phyloP scores from a whole-genome alignment of 2,329 filamentous ascomycete genomes.

The Nothophaeocryptopus gaeumannii region DNA sequence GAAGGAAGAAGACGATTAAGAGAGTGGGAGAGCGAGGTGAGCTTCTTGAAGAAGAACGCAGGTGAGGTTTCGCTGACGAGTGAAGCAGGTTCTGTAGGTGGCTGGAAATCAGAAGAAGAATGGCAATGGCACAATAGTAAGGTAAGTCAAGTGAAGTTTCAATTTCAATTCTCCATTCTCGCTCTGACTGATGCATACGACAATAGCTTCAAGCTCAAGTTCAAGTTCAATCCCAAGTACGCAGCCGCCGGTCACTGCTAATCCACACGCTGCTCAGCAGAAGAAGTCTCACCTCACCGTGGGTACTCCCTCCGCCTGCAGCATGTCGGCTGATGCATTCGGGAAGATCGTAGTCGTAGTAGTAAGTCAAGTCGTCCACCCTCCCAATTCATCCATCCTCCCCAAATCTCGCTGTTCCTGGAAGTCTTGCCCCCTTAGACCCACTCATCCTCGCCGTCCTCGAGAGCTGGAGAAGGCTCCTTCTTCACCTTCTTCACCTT shows the following conservation, averaged over 20 bases:
- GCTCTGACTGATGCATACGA: too few relatives aligned
- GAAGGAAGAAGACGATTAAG: background rate
- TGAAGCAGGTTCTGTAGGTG: too few relatives aligned
- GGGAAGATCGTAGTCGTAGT: background rate
- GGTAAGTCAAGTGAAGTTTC: background rate
- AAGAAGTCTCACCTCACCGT: background rate
- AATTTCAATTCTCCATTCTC: too few relatives aligned
- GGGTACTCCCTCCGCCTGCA: background rate
- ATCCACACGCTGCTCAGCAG: background rate
- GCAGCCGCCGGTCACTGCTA: too few relatives aligned
- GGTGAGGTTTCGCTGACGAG: too few relatives aligned
- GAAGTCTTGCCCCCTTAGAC: background rate
- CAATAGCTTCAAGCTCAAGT: too few relatives aligned
- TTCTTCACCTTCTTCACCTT: slow-evolving; percentile 3
- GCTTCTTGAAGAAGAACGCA: background rate
- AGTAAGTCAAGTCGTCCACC: background rate
- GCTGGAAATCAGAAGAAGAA: background rate
- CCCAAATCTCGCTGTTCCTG: background rate
- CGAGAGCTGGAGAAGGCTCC: background rate
- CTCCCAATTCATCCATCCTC: too few relatives aligned
- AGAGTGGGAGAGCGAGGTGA: background rate
- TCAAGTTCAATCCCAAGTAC: too few relatives aligned
- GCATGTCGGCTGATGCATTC: background rate
- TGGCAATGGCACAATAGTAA: background rate
- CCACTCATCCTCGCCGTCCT: background rate